A percentile compares a stretch with the other conserved stretches of the same genome.
Conservation (phyloP, 345 rosid species). For the Lepidium didymum region DNA sequence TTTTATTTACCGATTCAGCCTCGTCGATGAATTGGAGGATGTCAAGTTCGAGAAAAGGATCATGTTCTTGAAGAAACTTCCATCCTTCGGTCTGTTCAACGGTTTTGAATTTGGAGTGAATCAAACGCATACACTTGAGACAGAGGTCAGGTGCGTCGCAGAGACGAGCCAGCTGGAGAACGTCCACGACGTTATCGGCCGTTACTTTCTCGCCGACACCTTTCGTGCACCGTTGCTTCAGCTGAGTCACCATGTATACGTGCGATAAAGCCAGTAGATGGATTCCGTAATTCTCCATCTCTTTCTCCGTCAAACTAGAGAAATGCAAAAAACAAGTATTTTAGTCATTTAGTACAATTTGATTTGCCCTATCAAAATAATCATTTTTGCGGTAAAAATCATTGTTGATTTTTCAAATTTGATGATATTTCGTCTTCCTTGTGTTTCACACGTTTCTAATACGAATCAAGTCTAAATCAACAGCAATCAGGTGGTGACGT, state of each 20-base stretch:
- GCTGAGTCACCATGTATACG: constrained; percentile 56
- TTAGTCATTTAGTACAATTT: background rate
- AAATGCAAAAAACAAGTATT: background rate
- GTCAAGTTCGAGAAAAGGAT: constrained; percentile 78
- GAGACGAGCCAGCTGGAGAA: constrained; percentile 74
- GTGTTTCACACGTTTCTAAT: constrained; percentile 10
- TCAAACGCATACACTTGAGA: constrained; percentile 60
- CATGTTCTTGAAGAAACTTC: constrained; percentile 69
- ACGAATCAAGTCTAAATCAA: background rate
- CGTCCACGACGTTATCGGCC: constrained; percentile 63
- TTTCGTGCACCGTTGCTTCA: constrained; percentile 59
- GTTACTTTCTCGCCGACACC: constrained; percentile 43
- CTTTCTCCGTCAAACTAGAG: constrained; percentile 46
- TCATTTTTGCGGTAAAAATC: background rate
- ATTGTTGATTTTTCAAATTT: background rate
- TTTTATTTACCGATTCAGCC: constrained; percentile 35
- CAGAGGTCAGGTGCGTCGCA: constrained; percentile 80
- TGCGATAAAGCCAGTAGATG: constrained; percentile 75
- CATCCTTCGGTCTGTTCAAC: constrained; percentile 77
- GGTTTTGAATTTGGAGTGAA: constrained; percentile 41
- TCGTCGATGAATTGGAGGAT: constrained; percentile 76
- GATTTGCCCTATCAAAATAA: background rate
- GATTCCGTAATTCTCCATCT: constrained; percentile 63
- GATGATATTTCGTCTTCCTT: background rate
- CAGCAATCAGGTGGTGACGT: background rate